phyloP scores from a whole-genome alignment of 73 alveolate species.

The Halteria grandinella region DNA sequence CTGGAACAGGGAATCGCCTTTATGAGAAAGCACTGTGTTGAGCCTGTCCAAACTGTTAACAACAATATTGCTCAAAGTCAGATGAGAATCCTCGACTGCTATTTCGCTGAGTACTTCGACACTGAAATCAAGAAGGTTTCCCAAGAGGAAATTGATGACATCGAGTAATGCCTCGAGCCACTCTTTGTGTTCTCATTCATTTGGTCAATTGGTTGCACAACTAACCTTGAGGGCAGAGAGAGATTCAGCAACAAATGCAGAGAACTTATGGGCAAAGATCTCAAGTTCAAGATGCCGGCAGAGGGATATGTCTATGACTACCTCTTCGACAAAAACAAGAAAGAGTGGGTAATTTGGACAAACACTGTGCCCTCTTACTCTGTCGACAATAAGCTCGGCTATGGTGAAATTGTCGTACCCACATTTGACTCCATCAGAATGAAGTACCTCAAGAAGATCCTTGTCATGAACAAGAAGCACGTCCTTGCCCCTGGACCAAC shows the following conservation, averaged over 20 bases:
- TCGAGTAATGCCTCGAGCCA: constrained; percentile 83
- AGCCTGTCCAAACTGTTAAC: constrained; percentile 90
- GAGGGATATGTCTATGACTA: constrained; percentile 84
- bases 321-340: constrained; percentile 74
- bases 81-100: constrained; percentile 91
- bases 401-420: constrained; percentile 90
- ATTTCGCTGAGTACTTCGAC: constrained; percentile 83
- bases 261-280: constrained; percentile 67
- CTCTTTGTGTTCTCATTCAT: constrained; percentile 84
- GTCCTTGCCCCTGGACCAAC: constrained; percentile 93
- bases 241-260: constrained; percentile 80
- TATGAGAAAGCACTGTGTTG: constrained; percentile 81
- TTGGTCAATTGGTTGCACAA: constrained; percentile 94
- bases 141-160: constrained; percentile 86
- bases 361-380: constrained; percentile 77
- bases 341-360: constrained; percentile 85
- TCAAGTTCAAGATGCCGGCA: constrained; percentile 87
- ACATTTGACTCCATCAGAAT: constrained; percentile 90
- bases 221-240: constrained; percentile 89
- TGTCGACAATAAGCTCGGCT: constrained; percentile 75
- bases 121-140: constrained; percentile 82
- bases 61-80: constrained; percentile 83
- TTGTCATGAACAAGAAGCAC: constrained; percentile 86
- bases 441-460: constrained; percentile 76
- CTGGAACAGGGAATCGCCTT: constrained; percentile 95